phyloP scores from a whole-genome alignment of 116 monocot genomes.

The Posidonia oceanica region DNA sequence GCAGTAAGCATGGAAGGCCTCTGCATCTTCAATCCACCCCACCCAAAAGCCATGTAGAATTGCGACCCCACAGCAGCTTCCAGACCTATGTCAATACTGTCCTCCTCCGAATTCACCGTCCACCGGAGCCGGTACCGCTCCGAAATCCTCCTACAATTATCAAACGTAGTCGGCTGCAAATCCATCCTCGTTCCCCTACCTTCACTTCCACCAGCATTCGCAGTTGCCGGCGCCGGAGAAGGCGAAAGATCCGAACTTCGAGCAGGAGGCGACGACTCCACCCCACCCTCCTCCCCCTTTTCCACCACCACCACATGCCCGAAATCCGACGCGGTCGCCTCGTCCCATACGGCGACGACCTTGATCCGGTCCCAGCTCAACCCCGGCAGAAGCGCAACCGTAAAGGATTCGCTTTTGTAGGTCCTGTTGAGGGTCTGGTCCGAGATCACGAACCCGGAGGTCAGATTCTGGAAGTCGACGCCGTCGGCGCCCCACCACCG shows the following conservation, averaged over 20 bases:
- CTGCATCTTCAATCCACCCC: constrained; percentile 29
- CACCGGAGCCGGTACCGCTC: constrained; percentile 55
- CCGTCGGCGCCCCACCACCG: constrained; percentile 59
- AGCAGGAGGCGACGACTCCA: background rate
- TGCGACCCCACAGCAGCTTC: constrained; percentile 53
- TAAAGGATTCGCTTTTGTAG: constrained; percentile 43
- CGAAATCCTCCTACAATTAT: constrained; percentile 58
- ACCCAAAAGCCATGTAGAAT: constrained; percentile 84
- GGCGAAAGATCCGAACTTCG: constrained; percentile 14
- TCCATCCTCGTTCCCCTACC: background rate
- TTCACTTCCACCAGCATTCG: background rate
- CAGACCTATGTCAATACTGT: constrained; percentile 49
- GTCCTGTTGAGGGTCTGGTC: constrained; percentile 29
- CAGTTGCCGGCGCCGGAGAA: constrained; percentile 20
- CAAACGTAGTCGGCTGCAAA: constrained; percentile 56
- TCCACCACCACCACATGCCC: constrained; percentile 40
- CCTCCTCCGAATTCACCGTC: constrained; percentile 34
- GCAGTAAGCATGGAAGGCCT: constrained; percentile 50
- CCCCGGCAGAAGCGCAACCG: constrained; percentile 24
- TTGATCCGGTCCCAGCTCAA: constrained; percentile 38
- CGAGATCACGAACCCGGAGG: constrained; percentile 49
- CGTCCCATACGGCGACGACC: constrained; percentile 68
- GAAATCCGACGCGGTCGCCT: constrained; percentile 53
- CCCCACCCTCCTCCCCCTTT: constrained; percentile 1
- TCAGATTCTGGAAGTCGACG: constrained; percentile 34